Base-by-base conservation (phyloP, 2,329 filamentous ascomycete genomes). In the Aspergillus jensenii region DNA sequence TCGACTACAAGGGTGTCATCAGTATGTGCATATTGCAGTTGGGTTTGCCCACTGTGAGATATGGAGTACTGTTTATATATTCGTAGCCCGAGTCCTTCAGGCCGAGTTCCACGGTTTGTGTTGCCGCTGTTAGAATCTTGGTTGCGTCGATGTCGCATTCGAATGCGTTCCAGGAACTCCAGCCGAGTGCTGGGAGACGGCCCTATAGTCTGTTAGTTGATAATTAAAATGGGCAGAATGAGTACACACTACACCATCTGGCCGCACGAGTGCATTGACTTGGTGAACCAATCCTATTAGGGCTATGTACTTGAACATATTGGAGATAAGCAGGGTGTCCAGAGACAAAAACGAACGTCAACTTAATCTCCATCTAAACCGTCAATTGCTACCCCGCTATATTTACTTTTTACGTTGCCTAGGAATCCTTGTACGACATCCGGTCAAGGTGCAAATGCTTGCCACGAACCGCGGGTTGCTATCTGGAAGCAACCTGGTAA, bases 71-170 rank as follows among this genome's bases (percentile, higher is more conserved):
- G 43, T 73, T 74, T 19, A 83, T 76, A 61, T 83, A 82, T 57
- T 81, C 70, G 64, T 82, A 82, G 31, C 80, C 80, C 7, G 78
- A 61, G 59, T 82, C 80, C 33, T 78, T 73, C 35, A 83, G 66
- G 4, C 81, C 81, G 47, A 73, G 71, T 33, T 78, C 69, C 17
- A 81, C 68, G 55, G 82, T 74, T 46, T 76, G 68, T 37, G 76
- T 69, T 0, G 81, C 80, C 0, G 81, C 81, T 7, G 71, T 73
- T 52, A 83, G 67, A 39, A 83, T 68, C 48, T 81, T 71, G 15
- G 72, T 69, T 50, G 80, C 77, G 53, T 76, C 71, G 40, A 84
- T 75, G 55, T 81, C 70, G 64, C 81, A 82, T 7, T 69, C 75
- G 58, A 81, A 78, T 5, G 79, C 76, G 59, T 80, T 80, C 76